These are phyloP conservation scores for Lecanicillium sp. DNA, from an alignment of 2,329 filamentous ascomycete species.

Conservation along the genomic window DNA sequence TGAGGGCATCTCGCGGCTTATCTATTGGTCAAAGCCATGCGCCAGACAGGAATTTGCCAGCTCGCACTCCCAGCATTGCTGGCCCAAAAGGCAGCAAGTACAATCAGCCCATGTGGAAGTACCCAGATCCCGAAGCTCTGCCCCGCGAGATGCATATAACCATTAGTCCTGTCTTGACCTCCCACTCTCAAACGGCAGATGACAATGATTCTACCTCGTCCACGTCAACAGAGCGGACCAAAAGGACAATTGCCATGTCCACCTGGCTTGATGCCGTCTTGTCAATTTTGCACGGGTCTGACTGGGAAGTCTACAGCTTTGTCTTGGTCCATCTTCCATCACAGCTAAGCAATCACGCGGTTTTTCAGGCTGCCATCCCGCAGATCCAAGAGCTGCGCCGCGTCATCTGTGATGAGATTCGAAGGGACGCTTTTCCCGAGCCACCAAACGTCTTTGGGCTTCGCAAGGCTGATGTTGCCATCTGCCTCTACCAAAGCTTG, in stretches of 20 bases:
- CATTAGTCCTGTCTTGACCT: constrained; percentile 44
- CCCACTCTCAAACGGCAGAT: constrained; percentile 20
- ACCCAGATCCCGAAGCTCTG: constrained; percentile 47
- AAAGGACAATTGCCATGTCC: constrained; percentile 48
- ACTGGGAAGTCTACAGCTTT: constrained; percentile 93
- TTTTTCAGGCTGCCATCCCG: constrained; percentile 66
- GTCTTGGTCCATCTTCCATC: constrained; percentile 77
- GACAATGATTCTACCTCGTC: not conserved
- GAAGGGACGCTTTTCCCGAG: constrained; percentile 68
- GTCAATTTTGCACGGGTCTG: constrained; percentile 62
- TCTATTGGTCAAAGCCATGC: constrained; percentile 41
- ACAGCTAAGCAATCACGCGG: constrained; percentile 80
- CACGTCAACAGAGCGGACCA: constrained; percentile 17
- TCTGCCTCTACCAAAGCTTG: constrained; percentile 79
- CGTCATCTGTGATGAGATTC: constrained; percentile 75
- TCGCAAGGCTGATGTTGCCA: constrained; percentile 79
- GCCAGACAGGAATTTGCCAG: constrained; percentile 30
- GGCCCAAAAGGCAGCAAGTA: constrained; percentile 29
- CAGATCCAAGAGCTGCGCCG: constrained; percentile 70
- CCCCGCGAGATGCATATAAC: constrained; percentile 36
- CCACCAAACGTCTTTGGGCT: constrained; percentile 72
- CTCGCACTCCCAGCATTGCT: constrained; percentile 33
- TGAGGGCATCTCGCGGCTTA: constrained; percentile 38
- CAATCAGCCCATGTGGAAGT: constrained; percentile 45
- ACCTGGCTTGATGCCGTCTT: constrained; percentile 73